Evolutionary conservation across 768 basidiomycete species (phyloP).

Genomic region (Pseudohyphozyma bogoriensis): DNA sequence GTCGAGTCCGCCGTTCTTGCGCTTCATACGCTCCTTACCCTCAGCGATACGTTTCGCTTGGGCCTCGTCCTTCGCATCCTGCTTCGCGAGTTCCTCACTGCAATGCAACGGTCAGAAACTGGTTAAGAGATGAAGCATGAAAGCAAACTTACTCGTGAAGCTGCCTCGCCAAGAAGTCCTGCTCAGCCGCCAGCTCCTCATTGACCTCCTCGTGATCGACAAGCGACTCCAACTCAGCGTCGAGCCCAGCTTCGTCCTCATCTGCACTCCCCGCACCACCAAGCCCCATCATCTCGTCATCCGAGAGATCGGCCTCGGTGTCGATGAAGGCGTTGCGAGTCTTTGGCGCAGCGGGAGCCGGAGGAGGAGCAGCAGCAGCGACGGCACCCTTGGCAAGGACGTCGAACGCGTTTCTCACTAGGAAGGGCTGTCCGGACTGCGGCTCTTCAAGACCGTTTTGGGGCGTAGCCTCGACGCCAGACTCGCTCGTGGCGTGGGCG

Average conservation of each 20-base stretch:
- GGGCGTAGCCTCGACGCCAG: not conserved
- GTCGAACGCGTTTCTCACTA: conserved; percentile 16
- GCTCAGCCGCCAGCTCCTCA: conserved; percentile 8
- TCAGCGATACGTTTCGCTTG: conserved; percentile 15
- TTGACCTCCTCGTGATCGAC: conserved; percentile 19
- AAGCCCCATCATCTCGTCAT: conserved; percentile 15
- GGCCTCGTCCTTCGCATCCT: conserved; percentile 4
- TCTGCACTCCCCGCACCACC: conserved; percentile 11
- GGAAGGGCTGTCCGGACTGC: conserved; percentile 8
- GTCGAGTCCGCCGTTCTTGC: conserved; percentile 2
- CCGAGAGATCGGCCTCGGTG: conserved; percentile 13
- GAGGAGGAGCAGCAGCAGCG: no score
- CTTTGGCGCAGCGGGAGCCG: not conserved
- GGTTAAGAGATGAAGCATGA: no score
- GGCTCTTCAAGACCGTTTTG: not conserved
- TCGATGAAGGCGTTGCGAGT: conserved; percentile 11
- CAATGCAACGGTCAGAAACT: not conserved
- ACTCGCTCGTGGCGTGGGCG: not conserved
- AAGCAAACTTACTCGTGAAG: conserved; percentile 9
- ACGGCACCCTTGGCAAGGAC: not conserved
- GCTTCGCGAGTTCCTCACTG: conserved; percentile 14
- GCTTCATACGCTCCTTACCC: conserved; percentile 22
- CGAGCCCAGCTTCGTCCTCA: conserved; percentile 9
- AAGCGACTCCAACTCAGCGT: conserved; percentile 18
- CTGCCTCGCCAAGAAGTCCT: conserved; percentile 1